Percentiles rank a stretch among this genome's conserved stretches.
Conservation (phyloP, 768 basidiomycete genomes). For the Pleurotus tuoliensis region DNA sequence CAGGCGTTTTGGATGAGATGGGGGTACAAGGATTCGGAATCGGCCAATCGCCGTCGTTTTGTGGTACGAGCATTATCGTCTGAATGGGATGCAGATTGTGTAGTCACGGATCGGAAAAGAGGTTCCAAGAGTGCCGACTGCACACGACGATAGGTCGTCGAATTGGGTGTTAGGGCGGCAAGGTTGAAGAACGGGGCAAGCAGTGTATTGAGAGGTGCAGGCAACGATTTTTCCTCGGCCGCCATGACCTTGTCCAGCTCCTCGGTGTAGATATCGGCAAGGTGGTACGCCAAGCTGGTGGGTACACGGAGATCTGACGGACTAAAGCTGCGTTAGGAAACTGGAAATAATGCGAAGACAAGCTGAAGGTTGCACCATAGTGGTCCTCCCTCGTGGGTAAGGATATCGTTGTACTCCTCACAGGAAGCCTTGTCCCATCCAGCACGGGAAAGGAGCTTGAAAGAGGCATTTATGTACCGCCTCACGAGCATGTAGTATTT, state of each 20-base stretch:
- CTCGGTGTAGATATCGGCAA: slow-evolving; percentile 86
- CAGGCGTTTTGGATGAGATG: slow-evolving; percentile 55
- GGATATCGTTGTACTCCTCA: slow-evolving; percentile 63
- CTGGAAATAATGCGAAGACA: background rate
- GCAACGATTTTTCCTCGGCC: slow-evolving; percentile 21
- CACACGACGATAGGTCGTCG: slow-evolving; percentile 69
- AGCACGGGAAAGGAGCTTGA: slow-evolving; percentile 68
- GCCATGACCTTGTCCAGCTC: slow-evolving; percentile 74
- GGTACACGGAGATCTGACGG: slow-evolving; percentile 72
- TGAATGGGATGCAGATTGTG: slow-evolving; percentile 25
- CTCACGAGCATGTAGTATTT: slow-evolving; percentile 97
- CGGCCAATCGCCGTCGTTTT: slow-evolving; percentile 44
- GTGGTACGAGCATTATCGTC: slow-evolving; percentile 36
- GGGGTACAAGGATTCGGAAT: slow-evolving; percentile 29
- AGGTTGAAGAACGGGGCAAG: slow-evolving; percentile 66
- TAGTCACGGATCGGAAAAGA: slow-evolving; percentile 51
- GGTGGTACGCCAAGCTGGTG: slow-evolving; percentile 74
- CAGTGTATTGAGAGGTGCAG: slow-evolving; percentile 46
- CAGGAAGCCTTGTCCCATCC: slow-evolving; percentile 62
- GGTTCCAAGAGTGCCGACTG: slow-evolving; percentile 67
- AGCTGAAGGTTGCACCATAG: slow-evolving; percentile 55
- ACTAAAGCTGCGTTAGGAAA: slow-evolving; percentile 31
- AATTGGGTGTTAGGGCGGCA: slow-evolving; percentile 62
- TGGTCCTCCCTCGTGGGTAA: slow-evolving; percentile 69
- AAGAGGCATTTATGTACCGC: slow-evolving; percentile 81